Conservation (phyloP, 306 rosid species). For the Hylodesmum podocarpum region DNA sequence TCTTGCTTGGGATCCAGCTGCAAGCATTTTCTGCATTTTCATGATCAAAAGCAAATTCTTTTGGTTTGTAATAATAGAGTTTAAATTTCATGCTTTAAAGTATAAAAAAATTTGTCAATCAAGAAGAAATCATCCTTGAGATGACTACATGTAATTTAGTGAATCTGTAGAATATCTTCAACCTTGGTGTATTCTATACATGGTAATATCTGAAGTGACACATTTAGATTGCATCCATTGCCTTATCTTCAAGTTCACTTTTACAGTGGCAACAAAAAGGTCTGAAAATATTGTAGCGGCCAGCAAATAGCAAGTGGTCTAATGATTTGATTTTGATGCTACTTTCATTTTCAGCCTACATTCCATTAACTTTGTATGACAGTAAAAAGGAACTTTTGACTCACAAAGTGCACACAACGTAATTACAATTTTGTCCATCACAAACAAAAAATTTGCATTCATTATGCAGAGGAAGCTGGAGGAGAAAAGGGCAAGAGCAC, state of each 20-base stretch:
- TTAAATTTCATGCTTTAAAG: too few relatives aligned
- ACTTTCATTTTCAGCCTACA: neutral
- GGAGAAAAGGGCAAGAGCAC: slow-evolving; percentile 85
- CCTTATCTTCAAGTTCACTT: slow-evolving; percentile 8
- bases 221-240: neutral
- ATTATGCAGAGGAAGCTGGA: slow-evolving; percentile 84
- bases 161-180: too few relatives aligned
- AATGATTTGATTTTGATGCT: slow-evolving; percentile 11
- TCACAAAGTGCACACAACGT: neutral
- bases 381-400: neutral
- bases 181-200: too few relatives aligned
- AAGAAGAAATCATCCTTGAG: too few relatives aligned
- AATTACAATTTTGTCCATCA: slow-evolving; percentile 12
- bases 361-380: neutral
- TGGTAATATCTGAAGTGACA: slow-evolving; percentile 9
- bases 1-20: neutral
- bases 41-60: neutral
- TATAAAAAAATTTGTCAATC: too few relatives aligned
- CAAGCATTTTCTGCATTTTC: neutral
- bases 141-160: too few relatives aligned
- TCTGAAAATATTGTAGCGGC: neutral
- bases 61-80: neutral
- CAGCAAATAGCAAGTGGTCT: slow-evolving; percentile 6
- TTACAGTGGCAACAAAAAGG: neutral
- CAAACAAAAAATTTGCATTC: neutral